Evolutionary conservation across 768 basidiomycete species (phyloP).

Genomic region (Xerocomellus dryophilus): DNA sequence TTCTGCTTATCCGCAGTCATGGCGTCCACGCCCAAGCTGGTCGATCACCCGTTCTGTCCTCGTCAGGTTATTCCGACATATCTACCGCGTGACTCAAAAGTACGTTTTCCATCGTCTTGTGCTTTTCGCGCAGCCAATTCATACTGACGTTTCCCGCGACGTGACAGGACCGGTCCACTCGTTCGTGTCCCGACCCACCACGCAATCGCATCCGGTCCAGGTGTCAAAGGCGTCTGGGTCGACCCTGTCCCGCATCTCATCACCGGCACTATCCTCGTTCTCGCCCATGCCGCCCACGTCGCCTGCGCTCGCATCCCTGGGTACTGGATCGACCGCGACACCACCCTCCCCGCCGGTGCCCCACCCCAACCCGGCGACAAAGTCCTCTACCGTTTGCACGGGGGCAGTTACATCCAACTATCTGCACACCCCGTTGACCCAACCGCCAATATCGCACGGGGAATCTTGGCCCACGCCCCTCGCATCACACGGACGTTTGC

Average conservation of each 20-base stretch:
- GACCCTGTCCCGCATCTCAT: constrained; percentile 33
- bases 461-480: constrained; percentile 13
- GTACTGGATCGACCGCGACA: constrained; percentile 34
- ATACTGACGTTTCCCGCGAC: background rate
- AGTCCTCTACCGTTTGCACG: constrained; percentile 35
- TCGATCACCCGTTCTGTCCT: constrained; percentile 22
- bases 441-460: constrained; percentile 23
- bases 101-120: constrained; percentile 3
- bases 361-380: constrained; percentile 30
- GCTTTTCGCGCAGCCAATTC: background rate
- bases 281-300: constrained; percentile 31
- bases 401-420: constrained; percentile 27
- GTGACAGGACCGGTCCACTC: constrained; percentile 19
- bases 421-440: constrained; percentile 29
- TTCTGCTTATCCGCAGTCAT: constrained; percentile 15
- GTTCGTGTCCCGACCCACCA: constrained; percentile 20
- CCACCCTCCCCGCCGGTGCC: constrained; percentile 14
- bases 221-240: constrained; percentile 35
- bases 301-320: constrained; percentile 31
- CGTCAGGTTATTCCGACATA: constrained; percentile 19
- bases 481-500: constrained; percentile 31
- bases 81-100: constrained; percentile 19
- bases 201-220: constrained; percentile 19
- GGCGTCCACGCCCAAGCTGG: constrained; percentile 27
- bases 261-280: constrained; percentile 26